Evolutionary conservation across 805 yeast genomes (phyloP).

Genomic region (Ogataea sp.): DNA sequence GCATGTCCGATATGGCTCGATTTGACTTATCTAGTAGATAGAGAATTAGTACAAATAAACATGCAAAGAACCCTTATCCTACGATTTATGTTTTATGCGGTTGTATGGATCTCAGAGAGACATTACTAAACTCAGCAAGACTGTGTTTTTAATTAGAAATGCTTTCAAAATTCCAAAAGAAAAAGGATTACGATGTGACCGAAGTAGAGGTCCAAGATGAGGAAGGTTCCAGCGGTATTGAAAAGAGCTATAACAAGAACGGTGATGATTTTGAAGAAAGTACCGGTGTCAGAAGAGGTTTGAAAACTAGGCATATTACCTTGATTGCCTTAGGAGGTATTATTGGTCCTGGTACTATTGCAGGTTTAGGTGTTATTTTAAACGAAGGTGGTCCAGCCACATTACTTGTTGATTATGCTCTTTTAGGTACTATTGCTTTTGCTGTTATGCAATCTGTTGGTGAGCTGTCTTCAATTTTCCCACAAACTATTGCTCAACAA

Average conservation of each 20-base stretch:
- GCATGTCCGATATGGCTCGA: too few species aligned
- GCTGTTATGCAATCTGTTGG: conserved; percentile 46
- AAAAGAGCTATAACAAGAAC: too few species aligned
- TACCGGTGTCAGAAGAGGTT: conserved; percentile 34
- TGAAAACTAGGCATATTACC: conserved; percentile 43
- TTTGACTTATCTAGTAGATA: too few species aligned
- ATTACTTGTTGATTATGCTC: conserved; percentile 35
- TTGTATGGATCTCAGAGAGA: too few species aligned
- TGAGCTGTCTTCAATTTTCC: conserved; percentile 40
- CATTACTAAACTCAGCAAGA: too few species aligned
- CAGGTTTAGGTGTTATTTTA: conserved; percentile 40
- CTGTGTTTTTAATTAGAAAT: too few species aligned
- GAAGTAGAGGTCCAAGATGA: background rate
- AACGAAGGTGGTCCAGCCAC: conserved; percentile 41
- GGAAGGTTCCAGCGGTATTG: too few species aligned
- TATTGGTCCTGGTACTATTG: conserved; percentile 47
- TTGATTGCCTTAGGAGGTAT: conserved; percentile 46
- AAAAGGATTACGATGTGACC: background rate
- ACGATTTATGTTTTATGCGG: too few species aligned
- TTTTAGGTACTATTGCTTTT: conserved; percentile 41
- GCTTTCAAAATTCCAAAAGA: background rate
- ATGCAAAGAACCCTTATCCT: too few species aligned
- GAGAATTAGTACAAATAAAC: too few species aligned
- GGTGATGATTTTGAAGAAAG: background rate
- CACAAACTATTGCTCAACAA: conserved; percentile 16